These are phyloP conservation scores for Penicillium brevicompactum DNA, from an alignment of 2,329 filamentous ascomycete genomes.

Conservation along the genomic window DNA sequence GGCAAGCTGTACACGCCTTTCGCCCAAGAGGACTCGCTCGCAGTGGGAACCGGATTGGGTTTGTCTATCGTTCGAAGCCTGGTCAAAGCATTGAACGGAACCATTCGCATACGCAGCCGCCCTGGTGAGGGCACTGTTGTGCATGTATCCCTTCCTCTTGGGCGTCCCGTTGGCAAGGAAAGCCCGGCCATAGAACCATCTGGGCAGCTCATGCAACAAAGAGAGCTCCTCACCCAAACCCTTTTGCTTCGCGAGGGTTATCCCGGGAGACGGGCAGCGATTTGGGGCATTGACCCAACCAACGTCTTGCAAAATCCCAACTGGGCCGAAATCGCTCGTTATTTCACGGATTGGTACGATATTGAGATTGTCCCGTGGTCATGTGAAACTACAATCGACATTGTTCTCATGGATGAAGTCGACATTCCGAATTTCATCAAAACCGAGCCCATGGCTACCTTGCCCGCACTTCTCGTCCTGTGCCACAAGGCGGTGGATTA, in stretches of 20 bases:
- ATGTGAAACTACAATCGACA: conserved; percentile 30
- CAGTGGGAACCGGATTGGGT: conserved; percentile 56
- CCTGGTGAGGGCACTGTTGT: conserved; percentile 59
- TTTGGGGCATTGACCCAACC: conserved; percentile 30
- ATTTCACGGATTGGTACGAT: conserved; percentile 41
- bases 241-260: conserved; percentile 29
- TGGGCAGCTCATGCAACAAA: conserved; percentile 23
- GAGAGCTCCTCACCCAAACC: conserved; percentile 26
- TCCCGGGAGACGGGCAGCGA: conserved; percentile 29
- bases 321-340: conserved; percentile 33
- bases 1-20: conserved; percentile 61
- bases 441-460: conserved; percentile 11
- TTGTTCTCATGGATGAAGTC: conserved; percentile 38
- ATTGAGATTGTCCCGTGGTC: conserved; percentile 37
- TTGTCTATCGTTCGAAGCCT: conserved; percentile 66
- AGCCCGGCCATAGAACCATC: conserved; percentile 20
- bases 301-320: conserved; percentile 18
- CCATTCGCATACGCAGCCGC: conserved; percentile 59
- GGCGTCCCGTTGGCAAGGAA: conserved; percentile 30
- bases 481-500: conserved; percentile 42
- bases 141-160: conserved; percentile 51
- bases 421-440: conserved; percentile 27
- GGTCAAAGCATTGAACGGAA: conserved; percentile 61
- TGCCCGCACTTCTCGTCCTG: conserved; percentile 40
- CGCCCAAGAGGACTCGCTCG: conserved; percentile 62